These are phyloP conservation scores for Pleurotus salmoneostramineus DNA, from an alignment of 768 basidiomycete genomes.

Conservation along the genomic window DNA sequence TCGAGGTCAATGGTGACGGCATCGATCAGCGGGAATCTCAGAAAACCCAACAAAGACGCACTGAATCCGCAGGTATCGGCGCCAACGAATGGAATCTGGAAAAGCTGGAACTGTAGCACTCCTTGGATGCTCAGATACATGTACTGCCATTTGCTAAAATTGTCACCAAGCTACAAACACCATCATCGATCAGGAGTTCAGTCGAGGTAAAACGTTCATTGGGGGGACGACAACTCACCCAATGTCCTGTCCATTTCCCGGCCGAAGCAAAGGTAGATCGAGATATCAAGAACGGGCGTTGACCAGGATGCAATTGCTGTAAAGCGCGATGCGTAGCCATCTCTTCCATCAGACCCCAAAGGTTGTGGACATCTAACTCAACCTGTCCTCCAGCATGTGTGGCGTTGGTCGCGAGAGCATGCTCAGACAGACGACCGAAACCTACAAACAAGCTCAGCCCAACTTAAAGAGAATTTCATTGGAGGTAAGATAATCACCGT, in stretches of 20 bases:
- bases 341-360: slow-evolving; percentile 73
- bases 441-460: background rate
- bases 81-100: slow-evolving; percentile 82
- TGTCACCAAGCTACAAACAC: slow-evolving; percentile 55
- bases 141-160: slow-evolving; percentile 55
- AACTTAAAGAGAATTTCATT: background rate
- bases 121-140: slow-evolving; percentile 71
- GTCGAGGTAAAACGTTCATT: slow-evolving; percentile 42
- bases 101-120: slow-evolving; percentile 78
- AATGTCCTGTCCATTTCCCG: slow-evolving; percentile 42
- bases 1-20: background rate
- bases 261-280: slow-evolving; percentile 33
- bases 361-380: slow-evolving; percentile 67
- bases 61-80: slow-evolving; percentile 74
- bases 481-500: slow-evolving; percentile 36
- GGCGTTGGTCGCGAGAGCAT: slow-evolving; percentile 62
- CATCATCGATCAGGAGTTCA: background rate
- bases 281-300: slow-evolving; percentile 19
- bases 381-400: slow-evolving; percentile 59
- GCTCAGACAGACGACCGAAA: background rate
- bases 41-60: slow-evolving; percentile 12
- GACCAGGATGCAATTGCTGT: slow-evolving; percentile 34
- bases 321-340: slow-evolving; percentile 57
- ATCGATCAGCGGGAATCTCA: background rate
- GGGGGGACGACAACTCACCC: slow-evolving; percentile 36